phyloP scores from a whole-genome alignment of 495 filamentous ascomycete genomes.

The Chaetomium cochliodes region DNA sequence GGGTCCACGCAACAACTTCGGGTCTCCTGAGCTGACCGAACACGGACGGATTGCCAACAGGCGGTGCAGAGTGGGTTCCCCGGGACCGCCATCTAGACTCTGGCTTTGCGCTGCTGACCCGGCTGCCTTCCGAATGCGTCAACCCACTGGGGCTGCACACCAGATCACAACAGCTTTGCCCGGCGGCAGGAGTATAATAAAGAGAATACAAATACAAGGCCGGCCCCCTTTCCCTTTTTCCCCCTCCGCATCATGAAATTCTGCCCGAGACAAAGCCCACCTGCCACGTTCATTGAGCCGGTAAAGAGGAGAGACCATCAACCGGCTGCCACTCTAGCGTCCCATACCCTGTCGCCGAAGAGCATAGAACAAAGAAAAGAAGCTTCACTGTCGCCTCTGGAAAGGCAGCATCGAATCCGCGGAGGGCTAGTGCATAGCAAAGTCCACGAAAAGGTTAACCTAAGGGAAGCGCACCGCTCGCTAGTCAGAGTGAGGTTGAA shows the following conservation, averaged over 20 bases:
- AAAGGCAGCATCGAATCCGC: conserved; percentile 19
- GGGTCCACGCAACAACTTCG: conserved; percentile 15
- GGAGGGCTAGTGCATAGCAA: conserved; percentile 18
- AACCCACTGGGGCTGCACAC: conserved; percentile 19
- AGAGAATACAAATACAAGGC: conserved; percentile 39
- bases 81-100: conserved; percentile 22
- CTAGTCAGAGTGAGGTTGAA: conserved; percentile 12
- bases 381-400: conserved; percentile 13
- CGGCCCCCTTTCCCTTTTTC: conserved; percentile 27
- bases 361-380: conserved; percentile 24
- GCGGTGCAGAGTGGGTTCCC: conserved; percentile 19
- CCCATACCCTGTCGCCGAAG: conserved; percentile 21
- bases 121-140: conserved; percentile 35
- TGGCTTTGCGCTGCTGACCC: conserved; percentile 19
- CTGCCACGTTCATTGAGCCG: conserved; percentile 29
- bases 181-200: conserved; percentile 24
- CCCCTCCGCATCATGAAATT: conserved; percentile 24
- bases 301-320: conserved; percentile 26
- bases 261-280: conserved; percentile 33
- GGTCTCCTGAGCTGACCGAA: conserved; percentile 22
- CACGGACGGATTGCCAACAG: conserved; percentile 26
- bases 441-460: conserved; percentile 7
- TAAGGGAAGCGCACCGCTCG: conserved; percentile 9
- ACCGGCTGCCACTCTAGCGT: conserved; percentile 17
- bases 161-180: conserved; percentile 14